Conservation (phyloP, 2,329 filamentous ascomycete species). For the Lasiodiplodia theobromae region DNA sequence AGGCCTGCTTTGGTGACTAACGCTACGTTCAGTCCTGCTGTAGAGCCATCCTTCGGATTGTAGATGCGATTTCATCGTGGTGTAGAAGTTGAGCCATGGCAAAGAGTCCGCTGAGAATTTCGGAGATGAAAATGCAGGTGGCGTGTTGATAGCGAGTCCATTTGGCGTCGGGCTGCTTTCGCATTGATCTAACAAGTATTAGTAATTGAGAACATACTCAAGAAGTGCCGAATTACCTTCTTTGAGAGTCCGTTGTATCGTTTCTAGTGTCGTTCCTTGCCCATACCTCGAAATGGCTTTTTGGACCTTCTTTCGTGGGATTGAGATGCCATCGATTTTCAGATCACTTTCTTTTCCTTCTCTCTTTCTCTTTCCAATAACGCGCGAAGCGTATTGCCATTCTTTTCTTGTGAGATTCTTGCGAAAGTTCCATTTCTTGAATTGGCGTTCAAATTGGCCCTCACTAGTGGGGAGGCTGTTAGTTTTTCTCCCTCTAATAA, state of each 20-base stretch:
- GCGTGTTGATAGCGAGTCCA: no score
- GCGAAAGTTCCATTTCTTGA: constrained; percentile 39
- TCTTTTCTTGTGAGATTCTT: constrained; percentile 36
- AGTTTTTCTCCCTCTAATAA: neutral
- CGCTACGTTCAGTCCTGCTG: no score
- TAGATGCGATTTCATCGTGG: no score
- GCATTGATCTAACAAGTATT: no score
- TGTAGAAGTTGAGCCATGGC: no score
- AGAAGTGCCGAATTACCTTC: neutral
- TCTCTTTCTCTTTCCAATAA: constrained; percentile 33
- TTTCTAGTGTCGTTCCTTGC: neutral
- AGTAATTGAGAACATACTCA: no score
- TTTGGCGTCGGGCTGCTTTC: no score
- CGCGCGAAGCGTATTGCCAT: constrained; percentile 35
- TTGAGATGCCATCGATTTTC: neutral
- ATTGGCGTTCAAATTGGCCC: constrained; percentile 37
- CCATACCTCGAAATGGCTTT: constrained; percentile 4
- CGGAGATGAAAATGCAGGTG: no score
- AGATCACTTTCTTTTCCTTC: constrained; percentile 33
- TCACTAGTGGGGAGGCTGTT: constrained; percentile 28
- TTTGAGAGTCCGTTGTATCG: neutral
- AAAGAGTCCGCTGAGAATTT: no score
- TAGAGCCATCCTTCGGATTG: no score
- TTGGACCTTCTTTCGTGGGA: neutral
- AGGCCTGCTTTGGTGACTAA: no score